Percentiles rank a stretch among this genome's conserved stretches.
phyloP scores from a whole-genome alignment of 495 filamentous ascomycete species.

The Neurospora sp. region DNA sequence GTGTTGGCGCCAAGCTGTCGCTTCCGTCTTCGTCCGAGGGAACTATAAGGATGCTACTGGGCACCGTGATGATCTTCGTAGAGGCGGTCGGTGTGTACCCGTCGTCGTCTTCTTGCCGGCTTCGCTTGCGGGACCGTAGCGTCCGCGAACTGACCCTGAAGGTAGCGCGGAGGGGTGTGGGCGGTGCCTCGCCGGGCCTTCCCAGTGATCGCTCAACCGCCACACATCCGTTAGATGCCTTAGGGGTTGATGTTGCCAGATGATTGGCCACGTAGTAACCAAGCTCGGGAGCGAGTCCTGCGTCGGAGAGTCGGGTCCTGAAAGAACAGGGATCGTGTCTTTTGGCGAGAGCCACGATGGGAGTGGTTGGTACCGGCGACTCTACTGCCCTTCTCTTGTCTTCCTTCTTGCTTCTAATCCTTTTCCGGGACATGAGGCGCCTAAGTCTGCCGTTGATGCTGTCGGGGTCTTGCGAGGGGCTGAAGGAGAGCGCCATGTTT shows the following conservation, averaged over 20 bases:
- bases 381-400: not conserved
- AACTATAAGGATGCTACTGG: not conserved
- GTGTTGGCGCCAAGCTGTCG: not conserved
- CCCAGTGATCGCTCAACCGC: constrained; percentile 6
- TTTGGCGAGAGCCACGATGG: not conserved
- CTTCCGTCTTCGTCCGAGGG: constrained; percentile 1
- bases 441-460: not conserved
- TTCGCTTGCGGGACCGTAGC: not conserved
- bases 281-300: not conserved
- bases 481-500: not conserved
- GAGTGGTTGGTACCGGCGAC: not conserved
- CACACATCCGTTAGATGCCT: constrained; percentile 9
- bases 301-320: constrained; percentile 8
- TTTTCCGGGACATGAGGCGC: not conserved
- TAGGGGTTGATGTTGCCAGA: not conserved
- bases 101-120: not conserved
- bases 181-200: not conserved
- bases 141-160: not conserved
- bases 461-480: not conserved
- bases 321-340: constrained; percentile 7
- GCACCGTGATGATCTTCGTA: not conserved
- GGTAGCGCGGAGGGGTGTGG: not conserved
- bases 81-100: not conserved
- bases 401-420: not conserved
- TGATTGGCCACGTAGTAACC: not conserved